These are phyloP conservation scores for Phaeophleospora eucalypticola DNA, from an alignment of 2,329 filamentous ascomycete species.

Conservation along the genomic window DNA sequence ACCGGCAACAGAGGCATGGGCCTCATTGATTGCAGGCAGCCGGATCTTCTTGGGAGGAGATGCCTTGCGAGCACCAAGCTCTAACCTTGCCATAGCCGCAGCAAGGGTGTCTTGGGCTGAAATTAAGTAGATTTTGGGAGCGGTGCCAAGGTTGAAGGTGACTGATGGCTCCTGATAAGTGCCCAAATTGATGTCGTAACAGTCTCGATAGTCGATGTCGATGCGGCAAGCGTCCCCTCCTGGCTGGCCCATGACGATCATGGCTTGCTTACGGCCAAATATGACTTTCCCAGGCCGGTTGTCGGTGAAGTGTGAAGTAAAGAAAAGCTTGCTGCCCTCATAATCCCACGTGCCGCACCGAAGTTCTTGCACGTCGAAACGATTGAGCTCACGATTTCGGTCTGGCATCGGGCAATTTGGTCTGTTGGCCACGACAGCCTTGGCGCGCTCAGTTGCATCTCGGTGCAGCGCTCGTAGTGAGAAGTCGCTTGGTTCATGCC, in stretches of 20 bases:
- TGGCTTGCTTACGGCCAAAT: conserved; percentile 28
- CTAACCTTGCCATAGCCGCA: conserved; percentile 4
- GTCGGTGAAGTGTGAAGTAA: conserved; percentile 42
- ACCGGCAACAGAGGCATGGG: conserved; percentile 39
- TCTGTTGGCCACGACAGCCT: neutral
- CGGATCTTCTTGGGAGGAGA: conserved; percentile 27
- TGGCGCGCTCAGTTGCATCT: conserved; percentile 15
- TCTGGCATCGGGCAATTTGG: neutral
- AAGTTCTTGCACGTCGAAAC: conserved; percentile 34
- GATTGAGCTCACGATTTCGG: conserved; percentile 16
- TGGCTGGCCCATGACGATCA: conserved; percentile 23
- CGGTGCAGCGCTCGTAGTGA: conserved; percentile 24
- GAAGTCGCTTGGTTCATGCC: conserved; percentile 19
- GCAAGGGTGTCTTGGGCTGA: neutral
- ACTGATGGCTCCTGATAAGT: conserved; percentile 30
- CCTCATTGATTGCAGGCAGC: conserved; percentile 35
- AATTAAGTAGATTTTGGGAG: conserved; percentile 40
- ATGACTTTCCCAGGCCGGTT: conserved; percentile 36
- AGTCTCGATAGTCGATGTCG: conserved; percentile 41
- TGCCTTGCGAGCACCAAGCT: conserved; percentile 14
- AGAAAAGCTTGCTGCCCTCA: conserved; percentile 34
- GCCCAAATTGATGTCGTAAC: conserved; percentile 37
- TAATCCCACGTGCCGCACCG: conserved; percentile 46
- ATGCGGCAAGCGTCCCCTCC: conserved; percentile 31
- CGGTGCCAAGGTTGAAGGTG: conserved; percentile 35